Base-by-base conservation (phyloP, 1,284 basidiomycete genomes). In the Rhodotorula sp. region DNA sequence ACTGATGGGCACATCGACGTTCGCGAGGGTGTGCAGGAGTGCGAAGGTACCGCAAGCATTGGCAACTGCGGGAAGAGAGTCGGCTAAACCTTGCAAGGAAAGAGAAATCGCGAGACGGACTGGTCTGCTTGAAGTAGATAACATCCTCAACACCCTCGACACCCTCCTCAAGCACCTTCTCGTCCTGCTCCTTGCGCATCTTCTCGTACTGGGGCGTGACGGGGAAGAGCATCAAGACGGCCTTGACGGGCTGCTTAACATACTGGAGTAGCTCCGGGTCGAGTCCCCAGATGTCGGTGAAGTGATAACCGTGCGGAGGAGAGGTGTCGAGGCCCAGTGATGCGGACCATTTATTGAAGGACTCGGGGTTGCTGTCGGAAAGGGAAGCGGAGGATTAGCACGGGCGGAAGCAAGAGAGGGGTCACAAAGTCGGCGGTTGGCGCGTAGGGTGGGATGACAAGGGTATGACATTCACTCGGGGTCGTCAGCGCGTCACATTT, bases 31-130 rank as follows among this genome's bases (percentile, higher is more conserved):
- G 78, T 95, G 92, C 20, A 95, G 82, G 13, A 95, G 82, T 0
- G 88, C 92, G 76, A 94, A 93, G 0, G 92, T 93, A 3, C 92
- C 92, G 76, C 92, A 94, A 0, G 92, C 92, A 78, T 94, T 94
- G 2, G 84, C 80, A 69, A 94, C 92, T 72, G 59, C 90, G 92
- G 65, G 46, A n/a, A 22, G 15, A 22, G 27, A 44, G 11, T 10
- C 7, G n/a, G n/a, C n/a, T n/a, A n/a, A n/a, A n/a, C n/a, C n/a
- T n/a, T n/a, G n/a, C n/a, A n/a, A n/a, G n/a, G 44, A 19, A 55
- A 32, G 39, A 44, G 59, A 17, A 30, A 22, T 17, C 27, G 8
- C 29, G 11, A n/a, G 44, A 47, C 57, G 66, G 11, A 73, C 67
- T 82, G 11, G 81, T 83, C 76, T 83, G 82, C 73, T 82, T 82